Evolutionary conservation across 2,329 filamentous ascomycete genomes (phyloP), one percentile per base, ranked within the genome.

Genomic region (Aureobasidium sp.): DNA sequence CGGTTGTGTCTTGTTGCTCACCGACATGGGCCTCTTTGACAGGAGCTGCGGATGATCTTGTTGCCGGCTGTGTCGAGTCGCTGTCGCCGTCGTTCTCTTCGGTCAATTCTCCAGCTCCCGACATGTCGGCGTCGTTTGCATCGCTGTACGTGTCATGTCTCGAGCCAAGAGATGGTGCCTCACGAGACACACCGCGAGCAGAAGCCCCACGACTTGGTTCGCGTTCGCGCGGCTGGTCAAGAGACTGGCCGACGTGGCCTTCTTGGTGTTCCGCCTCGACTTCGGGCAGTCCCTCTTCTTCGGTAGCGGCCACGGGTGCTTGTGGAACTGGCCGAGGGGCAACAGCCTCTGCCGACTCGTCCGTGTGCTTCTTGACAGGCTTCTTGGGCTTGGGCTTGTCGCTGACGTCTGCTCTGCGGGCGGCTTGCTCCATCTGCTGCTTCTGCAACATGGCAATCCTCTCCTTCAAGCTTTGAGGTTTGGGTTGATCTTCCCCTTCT

Each of bases 391-490:
- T 95, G 63, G 94, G 89, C 68, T 94, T 94, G 53, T 84, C 77
- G 17, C 78, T 77, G 14, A 85, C 81, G 32, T 93, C 88, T 6
- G 87, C 86, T 69, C 91, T 86, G 49, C 90, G 79, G 58, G 85
- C 79, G 4, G 90, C 88, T 66, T 93, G 88, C 65, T 97, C 93
- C 66, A 88, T 75, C 69, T 98, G 93, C 68, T 97, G 90, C 66
- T 88, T 91, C 68, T 98, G 93, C 14, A 98, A 75, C 49, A 95
- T 74, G 24, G 93, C 93, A 71, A 98, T 96, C 57, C 93, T 81
- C 68, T 98, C 93, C 70, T 97, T 98, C 57, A 98, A 70, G 61
- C 88, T 96, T 53, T 89, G 87, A 21, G 90, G 89, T 70, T 97
- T 96, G 1, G 91, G 90, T 62, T 88, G 83, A 38, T 94, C 88